phyloP scores from a whole-genome alignment of 148 eudicot species.

The Fallopia convolvulus region DNA sequence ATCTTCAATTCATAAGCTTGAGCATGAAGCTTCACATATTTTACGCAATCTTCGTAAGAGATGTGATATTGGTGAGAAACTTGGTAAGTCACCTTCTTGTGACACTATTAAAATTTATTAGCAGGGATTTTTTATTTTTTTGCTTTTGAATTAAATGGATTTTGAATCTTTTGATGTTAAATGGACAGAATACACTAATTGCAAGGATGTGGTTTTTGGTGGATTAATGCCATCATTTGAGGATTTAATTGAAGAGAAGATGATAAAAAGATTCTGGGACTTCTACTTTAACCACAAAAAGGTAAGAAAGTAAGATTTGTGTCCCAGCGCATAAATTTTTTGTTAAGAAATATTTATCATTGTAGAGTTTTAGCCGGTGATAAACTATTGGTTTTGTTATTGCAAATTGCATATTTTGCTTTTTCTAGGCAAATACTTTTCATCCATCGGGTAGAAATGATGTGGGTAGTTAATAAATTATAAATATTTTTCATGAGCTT shows the following conservation, averaged over 20 bases:
- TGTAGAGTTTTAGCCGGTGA: no score
- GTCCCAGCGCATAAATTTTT: no score
- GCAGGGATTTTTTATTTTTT: conserved; percentile 1
- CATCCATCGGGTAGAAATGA: no score
- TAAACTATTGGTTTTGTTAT: no score
- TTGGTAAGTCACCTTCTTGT: conserved; percentile 33
- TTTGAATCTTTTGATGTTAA: conserved; percentile 13
- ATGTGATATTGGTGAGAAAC: conserved; percentile 32
- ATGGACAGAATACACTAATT: conserved; percentile 52
- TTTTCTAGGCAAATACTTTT: no score
- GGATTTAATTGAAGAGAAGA: conserved; percentile 42
- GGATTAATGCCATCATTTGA: conserved; percentile 53
- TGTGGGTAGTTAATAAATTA: no score
- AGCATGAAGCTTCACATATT: conserved; percentile 30
- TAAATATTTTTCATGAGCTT: no score
- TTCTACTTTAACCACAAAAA: conserved; percentile 39
- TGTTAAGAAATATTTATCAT: no score
- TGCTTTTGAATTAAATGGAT: background rate
- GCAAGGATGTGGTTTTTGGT: conserved; percentile 72
- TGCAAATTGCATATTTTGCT: no score
- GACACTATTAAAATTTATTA: conserved; percentile 6
- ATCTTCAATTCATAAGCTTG: conserved; percentile 22
- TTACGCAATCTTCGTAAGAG: conserved; percentile 46
- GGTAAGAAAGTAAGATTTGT: conserved; percentile 26
- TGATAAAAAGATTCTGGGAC: conserved; percentile 51